Conservation (phyloP, 352 stramenopile genomes). For the Pythium vanterpoolii region DNA sequence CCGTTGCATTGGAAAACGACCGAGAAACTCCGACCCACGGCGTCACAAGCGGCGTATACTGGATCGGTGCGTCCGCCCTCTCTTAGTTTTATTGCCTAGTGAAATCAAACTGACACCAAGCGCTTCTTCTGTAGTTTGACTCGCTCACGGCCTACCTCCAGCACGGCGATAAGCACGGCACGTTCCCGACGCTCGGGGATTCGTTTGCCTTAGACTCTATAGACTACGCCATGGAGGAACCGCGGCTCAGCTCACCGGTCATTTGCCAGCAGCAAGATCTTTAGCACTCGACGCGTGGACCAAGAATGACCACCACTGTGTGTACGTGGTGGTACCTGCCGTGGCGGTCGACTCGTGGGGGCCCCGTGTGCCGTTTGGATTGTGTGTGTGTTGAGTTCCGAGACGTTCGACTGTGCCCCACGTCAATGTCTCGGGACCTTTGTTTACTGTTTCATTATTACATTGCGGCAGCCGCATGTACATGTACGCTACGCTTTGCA, state of each 20-base stretch:
- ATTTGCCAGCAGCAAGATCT: conserved; percentile 16
- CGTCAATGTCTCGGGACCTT: no score
- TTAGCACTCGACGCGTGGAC: neutral
- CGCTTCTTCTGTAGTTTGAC: conserved; percentile 14
- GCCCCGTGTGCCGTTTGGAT: neutral
- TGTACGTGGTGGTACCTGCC: neutral
- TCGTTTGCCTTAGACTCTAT: conserved; percentile 14
- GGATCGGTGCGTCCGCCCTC: conserved; percentile 6
- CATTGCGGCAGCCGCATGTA: neutral
- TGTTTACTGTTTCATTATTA: conserved; percentile 1
- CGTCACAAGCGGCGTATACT: conserved; percentile 2
- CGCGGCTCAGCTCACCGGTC: conserved; percentile 19
- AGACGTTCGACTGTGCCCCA: no score
- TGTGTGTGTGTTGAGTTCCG: neutral
- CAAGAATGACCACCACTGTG: neutral
- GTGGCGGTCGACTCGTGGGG: neutral
- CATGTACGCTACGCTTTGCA: conserved; percentile 7
- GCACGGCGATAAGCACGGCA: conserved; percentile 15
- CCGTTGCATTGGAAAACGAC: conserved; percentile 20
- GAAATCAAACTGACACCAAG: no score
- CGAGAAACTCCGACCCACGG: conserved; percentile 9
- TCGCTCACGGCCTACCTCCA: conserved; percentile 15
- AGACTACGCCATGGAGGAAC: conserved; percentile 26
- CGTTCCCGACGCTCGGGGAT: conserved; percentile 5
- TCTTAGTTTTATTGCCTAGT: neutral